These are phyloP conservation scores for Exophiala xenobiotica DNA, from an alignment of 2,329 filamentous ascomycete species.

Conservation along the genomic window DNA sequence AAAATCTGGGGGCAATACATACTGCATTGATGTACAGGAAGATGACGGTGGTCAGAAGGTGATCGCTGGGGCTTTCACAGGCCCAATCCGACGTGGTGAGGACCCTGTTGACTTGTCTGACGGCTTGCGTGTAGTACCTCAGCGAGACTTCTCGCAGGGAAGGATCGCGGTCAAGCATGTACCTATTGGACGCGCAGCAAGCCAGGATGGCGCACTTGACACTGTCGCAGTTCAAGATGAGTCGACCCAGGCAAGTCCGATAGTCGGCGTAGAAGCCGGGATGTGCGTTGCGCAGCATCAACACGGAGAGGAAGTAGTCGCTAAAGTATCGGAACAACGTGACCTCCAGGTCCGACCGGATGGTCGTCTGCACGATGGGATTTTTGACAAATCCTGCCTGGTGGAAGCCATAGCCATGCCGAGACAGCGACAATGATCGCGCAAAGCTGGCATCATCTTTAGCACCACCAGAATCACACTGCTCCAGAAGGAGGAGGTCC, in stretches of 20 bases:
- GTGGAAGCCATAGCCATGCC: no score
- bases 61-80: not conserved
- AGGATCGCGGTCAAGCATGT: not conserved
- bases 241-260: not conserved
- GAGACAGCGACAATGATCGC: no score
- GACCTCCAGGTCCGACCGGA: not conserved
- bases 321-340: not conserved
- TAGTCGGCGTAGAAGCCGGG: not conserved
- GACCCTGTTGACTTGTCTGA: not conserved
- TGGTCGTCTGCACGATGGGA: not conserved
- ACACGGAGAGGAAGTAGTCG: slow-evolving; percentile 1
- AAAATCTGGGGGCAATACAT: no score
- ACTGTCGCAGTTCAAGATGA: not conserved
- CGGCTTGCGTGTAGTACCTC: slow-evolving; percentile 1
- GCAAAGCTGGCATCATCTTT: no score
- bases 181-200: slow-evolving; percentile 2
- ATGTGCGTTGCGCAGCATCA: not conserved
- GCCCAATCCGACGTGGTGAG: not conserved
- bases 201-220: slow-evolving; percentile 6
- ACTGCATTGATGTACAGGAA: slow-evolving; percentile 8
- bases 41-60: not conserved
- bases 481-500: not conserved
- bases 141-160: slow-evolving; percentile 1
- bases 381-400: no score
- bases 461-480: no score